Conservation (phyloP, 2,329 filamentous ascomycete genomes). For the Fusarium anguioides region DNA sequence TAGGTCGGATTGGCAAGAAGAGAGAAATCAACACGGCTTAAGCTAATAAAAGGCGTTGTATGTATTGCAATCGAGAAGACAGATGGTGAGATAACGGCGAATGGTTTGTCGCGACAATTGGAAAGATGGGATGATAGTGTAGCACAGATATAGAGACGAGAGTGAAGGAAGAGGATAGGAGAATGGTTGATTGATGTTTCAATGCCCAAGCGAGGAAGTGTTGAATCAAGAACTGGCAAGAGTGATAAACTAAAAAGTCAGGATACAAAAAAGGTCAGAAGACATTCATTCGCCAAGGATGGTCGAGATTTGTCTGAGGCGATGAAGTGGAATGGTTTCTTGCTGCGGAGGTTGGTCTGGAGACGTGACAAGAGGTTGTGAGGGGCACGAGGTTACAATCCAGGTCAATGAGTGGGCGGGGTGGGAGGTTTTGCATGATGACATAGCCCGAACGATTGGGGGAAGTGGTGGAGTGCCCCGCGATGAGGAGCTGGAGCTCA, state of each 20-base stretch:
- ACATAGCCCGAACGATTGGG: slow-evolving; percentile 25
- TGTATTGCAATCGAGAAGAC: background rate
- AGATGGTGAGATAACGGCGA: background rate
- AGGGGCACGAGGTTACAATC: slow-evolving; percentile 38
- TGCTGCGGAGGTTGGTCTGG: slow-evolving; percentile 35
- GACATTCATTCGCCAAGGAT: slow-evolving; percentile 22
- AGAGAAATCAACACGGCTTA: background rate
- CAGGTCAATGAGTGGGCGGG: slow-evolving; percentile 29
- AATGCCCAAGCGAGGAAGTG: background rate
- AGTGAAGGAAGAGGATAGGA: slow-evolving; percentile 4
- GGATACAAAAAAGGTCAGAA: slow-evolving; percentile 24
- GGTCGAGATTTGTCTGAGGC: slow-evolving; percentile 12
- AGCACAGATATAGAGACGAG: slow-evolving; percentile 10
- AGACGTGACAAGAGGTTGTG: slow-evolving; percentile 19
- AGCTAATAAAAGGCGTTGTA: background rate
- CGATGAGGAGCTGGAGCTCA: slow-evolving; percentile 19
- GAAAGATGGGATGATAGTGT: slow-evolving; percentile 19
- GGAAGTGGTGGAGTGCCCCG: slow-evolving; percentile 36
- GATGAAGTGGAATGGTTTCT: slow-evolving; percentile 39
- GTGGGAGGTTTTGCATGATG: slow-evolving; percentile 33
- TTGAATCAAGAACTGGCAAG: background rate
- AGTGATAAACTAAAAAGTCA: slow-evolving; percentile 20
- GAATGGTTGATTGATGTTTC: slow-evolving; percentile 9
- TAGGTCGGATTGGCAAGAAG: background rate
- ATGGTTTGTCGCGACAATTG: slow-evolving; percentile 14